Evolutionary conservation across 2,329 filamentous ascomycete species (phyloP).

Genomic region (Stagonosporopsis chrysanthemi): DNA sequence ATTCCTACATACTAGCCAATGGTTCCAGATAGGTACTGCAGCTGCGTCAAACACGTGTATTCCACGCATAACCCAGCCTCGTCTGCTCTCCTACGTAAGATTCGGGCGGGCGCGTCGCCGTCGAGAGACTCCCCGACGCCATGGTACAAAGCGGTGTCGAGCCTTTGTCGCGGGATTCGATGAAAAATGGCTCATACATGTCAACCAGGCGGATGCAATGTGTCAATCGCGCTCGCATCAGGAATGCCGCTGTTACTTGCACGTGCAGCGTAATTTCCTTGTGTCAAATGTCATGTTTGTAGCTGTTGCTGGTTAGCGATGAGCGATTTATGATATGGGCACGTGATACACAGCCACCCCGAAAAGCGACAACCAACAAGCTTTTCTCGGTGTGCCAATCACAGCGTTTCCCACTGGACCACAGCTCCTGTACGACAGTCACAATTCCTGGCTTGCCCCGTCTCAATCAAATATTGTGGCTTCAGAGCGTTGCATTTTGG

Average conservation of each 20-base stretch:
- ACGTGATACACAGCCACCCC: slow-evolving; percentile 30
- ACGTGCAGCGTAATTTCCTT: slow-evolving; percentile 23
- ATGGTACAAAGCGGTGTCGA: slow-evolving; percentile 11
- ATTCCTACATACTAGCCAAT: slow-evolving; percentile 9
- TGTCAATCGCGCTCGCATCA: slow-evolving; percentile 20
- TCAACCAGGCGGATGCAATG: slow-evolving; percentile 17
- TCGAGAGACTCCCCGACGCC: slow-evolving; percentile 2
- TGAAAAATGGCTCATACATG: slow-evolving; percentile 35
- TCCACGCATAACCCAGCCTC: slow-evolving; percentile 1
- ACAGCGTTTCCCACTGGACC: slow-evolving; percentile 7
- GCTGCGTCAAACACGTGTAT: slow-evolving; percentile 10
- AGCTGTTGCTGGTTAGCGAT: slow-evolving; percentile 36
- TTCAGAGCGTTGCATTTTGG: slow-evolving; percentile 4
- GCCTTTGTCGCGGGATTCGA: slow-evolving; percentile 25
- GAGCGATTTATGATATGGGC: slow-evolving; percentile 31
- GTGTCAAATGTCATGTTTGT: slow-evolving; percentile 17
- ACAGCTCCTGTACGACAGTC: slow-evolving; percentile 10
- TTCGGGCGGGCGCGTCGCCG: neutral
- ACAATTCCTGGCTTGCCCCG: slow-evolving; percentile 6
- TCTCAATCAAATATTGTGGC: slow-evolving; percentile 14
- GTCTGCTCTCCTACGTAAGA: neutral
- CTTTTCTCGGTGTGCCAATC: slow-evolving; percentile 10
- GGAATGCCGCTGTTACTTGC: slow-evolving; percentile 13
- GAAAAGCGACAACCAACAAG: slow-evolving; percentile 14
- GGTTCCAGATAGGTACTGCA: slow-evolving; percentile 4